These are phyloP conservation scores for Cyclotella distinguenda DNA, from an alignment of 108 stramenopile genomes.

Conservation along the genomic window DNA sequence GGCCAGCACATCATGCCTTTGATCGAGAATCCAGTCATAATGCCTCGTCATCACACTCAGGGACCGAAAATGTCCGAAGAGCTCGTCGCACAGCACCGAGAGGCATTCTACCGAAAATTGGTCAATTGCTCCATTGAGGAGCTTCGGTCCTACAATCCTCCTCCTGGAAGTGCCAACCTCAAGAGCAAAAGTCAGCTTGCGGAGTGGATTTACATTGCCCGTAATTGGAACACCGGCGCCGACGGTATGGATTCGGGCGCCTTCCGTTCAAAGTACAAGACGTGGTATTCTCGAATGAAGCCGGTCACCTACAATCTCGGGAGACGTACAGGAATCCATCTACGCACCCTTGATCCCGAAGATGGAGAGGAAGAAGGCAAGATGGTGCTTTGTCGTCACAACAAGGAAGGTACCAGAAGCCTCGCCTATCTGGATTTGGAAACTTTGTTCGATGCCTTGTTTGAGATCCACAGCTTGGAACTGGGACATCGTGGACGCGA, in stretches of 20 bases:
- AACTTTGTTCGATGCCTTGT: constrained; percentile 39
- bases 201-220: constrained; percentile 41
- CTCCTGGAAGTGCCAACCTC: constrained; percentile 24
- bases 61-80: constrained; percentile 6
- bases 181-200: constrained; percentile 27
- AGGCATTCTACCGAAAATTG: constrained; percentile 31
- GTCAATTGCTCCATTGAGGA: constrained; percentile 5
- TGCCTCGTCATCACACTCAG: constrained; percentile 3
- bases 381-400: constrained; percentile 35
- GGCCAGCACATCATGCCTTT: background rate
- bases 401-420: constrained; percentile 35
- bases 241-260: constrained; percentile 39
- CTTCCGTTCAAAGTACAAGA: constrained; percentile 46
- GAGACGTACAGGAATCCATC: constrained; percentile 43
- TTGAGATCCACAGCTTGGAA: constrained; percentile 40
- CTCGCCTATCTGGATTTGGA: constrained; percentile 33
- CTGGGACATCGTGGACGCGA: constrained; percentile 38
- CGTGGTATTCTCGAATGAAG: constrained; percentile 47
- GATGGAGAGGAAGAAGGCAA: background rate
- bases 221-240: constrained; percentile 39
- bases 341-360: constrained; percentile 14
- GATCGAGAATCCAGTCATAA: constrained; percentile 10
- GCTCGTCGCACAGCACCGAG: constrained; percentile 8
- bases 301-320: constrained; percentile 35
- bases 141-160: constrained; percentile 1